A percentile compares a stretch with the other conserved stretches of the same genome.
phyloP scores from a whole-genome alignment of 83 land plant genomes.

The Larix sibirica region DNA sequence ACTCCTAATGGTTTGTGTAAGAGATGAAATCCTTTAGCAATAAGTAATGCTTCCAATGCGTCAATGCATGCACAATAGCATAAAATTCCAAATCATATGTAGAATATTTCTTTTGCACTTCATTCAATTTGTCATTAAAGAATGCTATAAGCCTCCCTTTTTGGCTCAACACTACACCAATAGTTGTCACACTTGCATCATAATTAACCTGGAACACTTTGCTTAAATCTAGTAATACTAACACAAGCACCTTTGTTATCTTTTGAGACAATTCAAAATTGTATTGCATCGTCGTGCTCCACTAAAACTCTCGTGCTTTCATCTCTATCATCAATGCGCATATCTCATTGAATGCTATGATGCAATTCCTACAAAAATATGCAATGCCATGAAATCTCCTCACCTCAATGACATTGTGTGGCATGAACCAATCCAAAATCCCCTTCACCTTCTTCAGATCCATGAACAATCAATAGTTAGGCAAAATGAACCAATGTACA shows the following conservation, averaged over 20 bases:
- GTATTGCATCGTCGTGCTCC: not conserved
- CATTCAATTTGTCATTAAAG: not conserved
- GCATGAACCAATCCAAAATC: too few relatives aligned
- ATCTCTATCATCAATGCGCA: not conserved
- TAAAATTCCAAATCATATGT: not conserved
- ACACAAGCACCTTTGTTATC: not conserved
- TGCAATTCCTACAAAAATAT: too few relatives aligned
- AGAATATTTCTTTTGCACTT: not conserved
- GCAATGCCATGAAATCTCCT: too few relatives aligned
- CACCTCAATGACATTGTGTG: too few relatives aligned
- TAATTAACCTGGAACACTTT: not conserved
- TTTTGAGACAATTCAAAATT: not conserved
- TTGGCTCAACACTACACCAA: not conserved
- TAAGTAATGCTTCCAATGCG: not conserved
- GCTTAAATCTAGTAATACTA: not conserved
- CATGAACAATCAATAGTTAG: too few relatives aligned
- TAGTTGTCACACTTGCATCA: not conserved
- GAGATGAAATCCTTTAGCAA: not conserved
- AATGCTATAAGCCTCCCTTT: not conserved
- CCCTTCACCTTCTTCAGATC: too few relatives aligned
- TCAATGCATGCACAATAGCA: not conserved
- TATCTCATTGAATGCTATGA: too few relatives aligned
- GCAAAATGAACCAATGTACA: too few relatives aligned
- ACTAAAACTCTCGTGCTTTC: too few relatives aligned
- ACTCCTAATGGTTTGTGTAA: not conserved